A percentile compares a stretch with the other conserved stretches of the same genome.
Evolutionary conservation across 2,329 filamentous ascomycete genomes (phyloP).

Genomic region (Diaporthe eres): DNA sequence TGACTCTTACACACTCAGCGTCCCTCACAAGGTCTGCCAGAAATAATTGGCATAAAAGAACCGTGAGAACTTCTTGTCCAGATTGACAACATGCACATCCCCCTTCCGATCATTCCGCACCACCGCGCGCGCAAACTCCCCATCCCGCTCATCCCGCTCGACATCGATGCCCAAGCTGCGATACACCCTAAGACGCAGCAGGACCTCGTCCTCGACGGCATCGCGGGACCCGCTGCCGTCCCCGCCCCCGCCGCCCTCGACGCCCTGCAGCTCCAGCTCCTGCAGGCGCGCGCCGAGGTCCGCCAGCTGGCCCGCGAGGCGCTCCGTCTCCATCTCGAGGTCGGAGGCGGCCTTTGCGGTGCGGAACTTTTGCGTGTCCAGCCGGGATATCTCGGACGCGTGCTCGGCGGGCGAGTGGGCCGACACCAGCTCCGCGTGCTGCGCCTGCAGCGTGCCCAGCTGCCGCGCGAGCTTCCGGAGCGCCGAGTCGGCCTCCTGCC

Average conservation of each 20-base stretch:
- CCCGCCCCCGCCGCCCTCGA: constrained; percentile 74
- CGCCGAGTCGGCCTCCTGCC: constrained; percentile 76
- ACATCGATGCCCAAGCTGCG: constrained; percentile 91
- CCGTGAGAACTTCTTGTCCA: constrained; percentile 91
- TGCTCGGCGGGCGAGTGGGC: constrained; percentile 85
- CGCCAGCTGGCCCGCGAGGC: constrained; percentile 83
- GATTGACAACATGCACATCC: constrained; percentile 94
- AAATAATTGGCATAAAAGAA: constrained; percentile 98
- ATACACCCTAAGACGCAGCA: constrained; percentile 90
- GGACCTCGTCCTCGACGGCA: constrained; percentile 73
- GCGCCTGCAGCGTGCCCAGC: constrained; percentile 79
- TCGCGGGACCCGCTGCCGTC: constrained; percentile 52
- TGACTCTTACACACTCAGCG: neutral
- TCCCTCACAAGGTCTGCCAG: constrained; percentile 83
- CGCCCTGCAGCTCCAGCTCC: constrained; percentile 88
- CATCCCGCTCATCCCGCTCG: constrained; percentile 79
- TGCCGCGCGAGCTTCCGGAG: constrained; percentile 82
- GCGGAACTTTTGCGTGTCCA: constrained; percentile 95
- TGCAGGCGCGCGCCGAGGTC: constrained; percentile 81
- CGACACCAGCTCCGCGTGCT: constrained; percentile 82
- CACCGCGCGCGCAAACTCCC: constrained; percentile 88
- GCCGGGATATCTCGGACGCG: constrained; percentile 84
- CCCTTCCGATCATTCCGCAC: constrained; percentile 89
- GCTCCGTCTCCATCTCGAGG: constrained; percentile 93
- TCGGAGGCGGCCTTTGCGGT: constrained; percentile 93